phyloP scores from a whole-genome alignment of 805 yeast species.

The Cyberlindnera lachancei region DNA sequence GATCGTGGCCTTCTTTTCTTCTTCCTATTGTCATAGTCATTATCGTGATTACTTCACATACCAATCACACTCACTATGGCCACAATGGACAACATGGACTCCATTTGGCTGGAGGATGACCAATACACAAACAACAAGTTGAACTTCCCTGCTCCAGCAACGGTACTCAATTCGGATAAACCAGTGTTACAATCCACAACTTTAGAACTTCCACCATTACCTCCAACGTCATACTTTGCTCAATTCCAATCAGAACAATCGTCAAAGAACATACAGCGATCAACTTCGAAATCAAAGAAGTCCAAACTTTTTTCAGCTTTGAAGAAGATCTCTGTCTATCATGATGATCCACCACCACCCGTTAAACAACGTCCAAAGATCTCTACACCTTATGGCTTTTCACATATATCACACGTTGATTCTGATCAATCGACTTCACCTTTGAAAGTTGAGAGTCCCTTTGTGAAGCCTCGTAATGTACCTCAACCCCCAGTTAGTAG shows the following conservation, averaged over 20 bases:
- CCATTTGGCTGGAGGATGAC: conserved; percentile 37
- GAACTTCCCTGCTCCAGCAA: conserved; percentile 25
- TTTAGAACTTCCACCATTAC: conserved; percentile 30
- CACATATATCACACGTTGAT: conserved; percentile 34
- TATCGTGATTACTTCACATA: no score
- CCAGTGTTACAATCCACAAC: conserved; percentile 27
- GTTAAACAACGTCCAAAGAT: conserved; percentile 18
- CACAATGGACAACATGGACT: conserved; percentile 26
- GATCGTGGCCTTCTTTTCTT: no score
- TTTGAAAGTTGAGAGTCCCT: no score
- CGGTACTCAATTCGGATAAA: conserved; percentile 26
- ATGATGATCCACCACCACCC: no score
- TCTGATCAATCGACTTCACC: conserved; percentile 2
- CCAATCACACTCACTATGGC: no score
- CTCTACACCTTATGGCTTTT: conserved; percentile 32
- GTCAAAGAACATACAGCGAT: conserved; percentile 3
- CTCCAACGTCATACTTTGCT: conserved; percentile 21
- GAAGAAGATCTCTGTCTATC: conserved; percentile 22
- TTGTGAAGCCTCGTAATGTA: neutral
- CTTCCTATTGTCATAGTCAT: no score
- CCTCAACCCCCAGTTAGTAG: no score
- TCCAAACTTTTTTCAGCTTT: conserved; percentile 26
- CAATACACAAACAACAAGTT: conserved; percentile 24
- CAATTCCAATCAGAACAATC: neutral
- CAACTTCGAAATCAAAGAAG: conserved; percentile 9